Conservation (phyloP, 108 stramenopile genomes). For the Halocafeteria seosinensis region DNA sequence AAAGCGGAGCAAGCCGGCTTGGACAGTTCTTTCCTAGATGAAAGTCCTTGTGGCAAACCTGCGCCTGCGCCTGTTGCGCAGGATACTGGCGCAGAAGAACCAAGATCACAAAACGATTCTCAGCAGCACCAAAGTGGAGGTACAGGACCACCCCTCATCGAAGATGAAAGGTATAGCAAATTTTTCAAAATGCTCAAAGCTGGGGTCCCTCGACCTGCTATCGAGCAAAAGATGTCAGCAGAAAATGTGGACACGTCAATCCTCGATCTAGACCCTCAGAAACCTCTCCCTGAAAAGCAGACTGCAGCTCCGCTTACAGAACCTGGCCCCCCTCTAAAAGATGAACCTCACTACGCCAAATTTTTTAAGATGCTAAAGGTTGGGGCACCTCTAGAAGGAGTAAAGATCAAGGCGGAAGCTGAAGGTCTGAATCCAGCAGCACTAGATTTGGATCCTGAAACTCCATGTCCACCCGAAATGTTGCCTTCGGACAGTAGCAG, state of each 20-base stretch:
- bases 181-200: not conserved
- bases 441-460: not conserved
- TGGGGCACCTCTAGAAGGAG: not conserved
- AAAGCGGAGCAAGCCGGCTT: not conserved
- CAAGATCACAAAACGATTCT: no score
- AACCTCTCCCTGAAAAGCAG: no score
- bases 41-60: no score
- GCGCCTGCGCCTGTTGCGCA: no score
- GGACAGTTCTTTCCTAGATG: no score
- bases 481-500: not conserved
- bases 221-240: not conserved
- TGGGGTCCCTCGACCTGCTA: not conserved
- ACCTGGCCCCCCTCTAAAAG: not conserved
- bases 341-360: not conserved
- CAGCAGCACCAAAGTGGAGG: no score
- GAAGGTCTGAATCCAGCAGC: not conserved
- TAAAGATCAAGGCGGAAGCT: not conserved
- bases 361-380: not conserved
- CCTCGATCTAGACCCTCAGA: not conserved
- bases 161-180: no score
- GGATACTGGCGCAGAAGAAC: no score
- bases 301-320: not conserved
- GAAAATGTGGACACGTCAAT: not conserved
- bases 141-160: no score
- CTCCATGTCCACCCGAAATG: not conserved